phyloP scores from a whole-genome alignment of 129 eudicot genomes.

The Centaurea solstitialis region DNA sequence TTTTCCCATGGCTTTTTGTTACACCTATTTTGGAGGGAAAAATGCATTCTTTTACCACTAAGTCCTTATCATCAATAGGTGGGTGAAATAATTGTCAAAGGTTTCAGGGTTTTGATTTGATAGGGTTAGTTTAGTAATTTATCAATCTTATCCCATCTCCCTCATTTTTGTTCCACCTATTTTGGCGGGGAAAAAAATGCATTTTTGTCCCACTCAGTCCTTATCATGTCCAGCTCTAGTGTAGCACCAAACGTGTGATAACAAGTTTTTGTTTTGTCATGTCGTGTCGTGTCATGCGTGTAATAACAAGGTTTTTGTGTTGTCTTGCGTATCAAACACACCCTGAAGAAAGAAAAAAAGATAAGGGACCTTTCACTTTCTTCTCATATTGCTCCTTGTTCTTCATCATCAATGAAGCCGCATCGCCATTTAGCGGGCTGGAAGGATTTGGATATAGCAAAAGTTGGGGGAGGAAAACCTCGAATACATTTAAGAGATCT shows the following conservation, averaged over 20 bases:
- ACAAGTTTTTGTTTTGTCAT: not conserved
- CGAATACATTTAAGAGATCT: conserved; percentile 83
- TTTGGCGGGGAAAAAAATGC: not conserved
- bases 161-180: not conserved
- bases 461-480: conserved; percentile 85
- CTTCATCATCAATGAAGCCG: conserved; percentile 78
- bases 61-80: not conserved
- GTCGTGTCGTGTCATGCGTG: not conserved
- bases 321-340: not conserved
- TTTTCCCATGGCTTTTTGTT: not conserved
- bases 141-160: too few species aligned
- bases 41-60: not conserved
- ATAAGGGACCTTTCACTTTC: conserved; percentile 69
- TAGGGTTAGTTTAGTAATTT: too few species aligned
- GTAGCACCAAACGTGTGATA: not conserved
- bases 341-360: not conserved
- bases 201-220: not conserved
- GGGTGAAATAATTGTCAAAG: not conserved
- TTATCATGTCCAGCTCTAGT: not conserved
- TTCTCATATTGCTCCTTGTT: conserved; percentile 74
- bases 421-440: conserved; percentile 83
- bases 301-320: not conserved
- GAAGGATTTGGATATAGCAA: conserved; percentile 89
- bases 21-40: not conserved
- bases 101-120: not conserved